These are phyloP conservation scores for Brassica carinata DNA, from an alignment of 345 rosid genomes.

Conservation along the genomic window DNA sequence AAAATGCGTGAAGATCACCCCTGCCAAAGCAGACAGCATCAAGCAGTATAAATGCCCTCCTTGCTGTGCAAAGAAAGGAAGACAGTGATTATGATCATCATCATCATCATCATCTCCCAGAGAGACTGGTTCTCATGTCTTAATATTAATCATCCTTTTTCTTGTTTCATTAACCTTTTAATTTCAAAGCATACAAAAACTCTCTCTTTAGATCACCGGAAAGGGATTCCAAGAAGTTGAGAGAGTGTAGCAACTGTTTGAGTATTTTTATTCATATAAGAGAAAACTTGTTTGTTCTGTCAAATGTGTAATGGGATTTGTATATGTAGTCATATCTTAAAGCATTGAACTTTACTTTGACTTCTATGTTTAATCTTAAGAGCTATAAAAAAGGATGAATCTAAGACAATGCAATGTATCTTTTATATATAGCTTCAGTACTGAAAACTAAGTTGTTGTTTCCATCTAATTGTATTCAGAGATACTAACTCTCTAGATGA, in stretches of 20 bases:
- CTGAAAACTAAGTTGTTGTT: slow-evolving; percentile 19
- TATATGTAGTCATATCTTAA: slow-evolving; percentile 30
- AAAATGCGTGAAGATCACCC: slow-evolving; percentile 83
- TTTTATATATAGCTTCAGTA: slow-evolving; percentile 10
- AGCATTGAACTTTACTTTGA: slow-evolving; percentile 6
- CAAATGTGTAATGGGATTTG: slow-evolving; percentile 34
- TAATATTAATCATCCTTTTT: slow-evolving; percentile 31
- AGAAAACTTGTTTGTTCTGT: slow-evolving; percentile 23
- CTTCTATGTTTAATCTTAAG: not conserved
- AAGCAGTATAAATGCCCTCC: slow-evolving; percentile 89
- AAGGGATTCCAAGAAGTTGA: slow-evolving; percentile 34
- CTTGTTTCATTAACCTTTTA: slow-evolving; percentile 15
- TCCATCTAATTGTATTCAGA: slow-evolving; percentile 27
- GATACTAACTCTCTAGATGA: slow-evolving; percentile 25
- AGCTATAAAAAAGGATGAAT: not conserved
- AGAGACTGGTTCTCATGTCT: slow-evolving; percentile 33
- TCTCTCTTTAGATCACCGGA: slow-evolving; percentile 36
- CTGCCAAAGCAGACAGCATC: slow-evolving; percentile 77
- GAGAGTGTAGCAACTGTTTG: slow-evolving; percentile 38
- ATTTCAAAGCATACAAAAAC: slow-evolving; percentile 35
- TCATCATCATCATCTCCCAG: not conserved
- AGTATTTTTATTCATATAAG: slow-evolving; percentile 33
- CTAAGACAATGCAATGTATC: slow-evolving; percentile 14
- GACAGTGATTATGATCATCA: slow-evolving; percentile 39
- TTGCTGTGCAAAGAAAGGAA: slow-evolving; percentile 77